A percentile compares a stretch with the other conserved stretches of the same genome.
Conservation (phyloP, 257 asterid species). For the Prunella vulgaris region DNA sequence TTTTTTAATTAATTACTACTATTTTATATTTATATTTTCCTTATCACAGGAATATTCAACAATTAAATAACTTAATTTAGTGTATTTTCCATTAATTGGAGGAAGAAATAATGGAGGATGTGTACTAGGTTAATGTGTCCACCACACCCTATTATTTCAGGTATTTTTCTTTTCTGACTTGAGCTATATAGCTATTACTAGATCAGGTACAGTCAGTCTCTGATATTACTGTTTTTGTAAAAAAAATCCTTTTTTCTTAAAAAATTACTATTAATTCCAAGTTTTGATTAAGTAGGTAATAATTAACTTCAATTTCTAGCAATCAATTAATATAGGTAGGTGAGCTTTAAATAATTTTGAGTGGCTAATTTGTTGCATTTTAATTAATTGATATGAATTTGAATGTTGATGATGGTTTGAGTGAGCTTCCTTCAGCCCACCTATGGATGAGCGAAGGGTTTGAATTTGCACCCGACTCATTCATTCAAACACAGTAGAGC, state of each 20-base stretch:
- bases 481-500: conserved; percentile 47
- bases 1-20: neutral
- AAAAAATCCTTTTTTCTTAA: neutral
- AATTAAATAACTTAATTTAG: neutral
- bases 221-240: neutral
- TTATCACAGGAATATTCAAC: neutral
- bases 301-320: neutral
- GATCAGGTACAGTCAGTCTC: neutral
- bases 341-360: neutral
- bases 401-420: neutral
- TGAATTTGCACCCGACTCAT: conserved; percentile 86
- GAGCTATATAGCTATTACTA: neutral
- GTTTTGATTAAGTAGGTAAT: neutral
- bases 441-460: conserved; percentile 46
- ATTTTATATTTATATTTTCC: neutral
- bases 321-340: neutral
- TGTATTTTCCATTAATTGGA: neutral
- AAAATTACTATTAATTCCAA: neutral
- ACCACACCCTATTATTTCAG: neutral
- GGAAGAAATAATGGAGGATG: neutral
- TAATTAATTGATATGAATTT: too few species aligned
- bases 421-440: conserved; percentile 75
- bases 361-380: too few species aligned
- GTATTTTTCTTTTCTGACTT: neutral
- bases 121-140: conserved; percentile 11